Conservation (phyloP, 2,329 filamentous ascomycete genomes). For the Anisogramma anomala region DNA sequence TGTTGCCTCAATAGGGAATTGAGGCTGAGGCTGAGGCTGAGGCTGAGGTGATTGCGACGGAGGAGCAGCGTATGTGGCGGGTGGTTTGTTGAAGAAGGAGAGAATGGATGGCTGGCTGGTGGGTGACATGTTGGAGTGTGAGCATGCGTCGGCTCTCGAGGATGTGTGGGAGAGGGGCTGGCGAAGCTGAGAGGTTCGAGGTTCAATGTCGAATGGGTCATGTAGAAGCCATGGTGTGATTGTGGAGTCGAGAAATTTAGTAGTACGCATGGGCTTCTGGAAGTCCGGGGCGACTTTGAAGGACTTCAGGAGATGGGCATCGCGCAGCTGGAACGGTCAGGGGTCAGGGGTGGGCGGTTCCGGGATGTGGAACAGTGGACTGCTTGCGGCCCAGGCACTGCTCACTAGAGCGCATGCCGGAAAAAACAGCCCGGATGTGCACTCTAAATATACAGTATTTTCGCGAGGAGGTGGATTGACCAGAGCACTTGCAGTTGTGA, state of each 20-base stretch:
- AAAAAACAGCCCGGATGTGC: too few relatives aligned
- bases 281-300: background rate
- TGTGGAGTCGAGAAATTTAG: background rate
- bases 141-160: background rate
- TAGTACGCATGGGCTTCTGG: background rate
- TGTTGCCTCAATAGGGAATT: constrained; percentile 13
- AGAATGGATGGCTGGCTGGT: constrained; percentile 41
- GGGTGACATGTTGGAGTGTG: constrained; percentile 22
- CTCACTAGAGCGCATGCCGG: too few relatives aligned
- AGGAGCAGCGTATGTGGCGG: constrained; percentile 31
- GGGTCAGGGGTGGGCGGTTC: too few relatives aligned
- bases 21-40: constrained; percentile 18
- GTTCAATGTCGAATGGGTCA: too few relatives aligned
- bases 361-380: too few relatives aligned
- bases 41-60: constrained; percentile 22
- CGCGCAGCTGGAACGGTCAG: too few relatives aligned
- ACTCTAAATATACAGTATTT: too few relatives aligned
- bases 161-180: background rate
- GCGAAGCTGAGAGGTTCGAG: too few relatives aligned
- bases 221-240: constrained; percentile 2
- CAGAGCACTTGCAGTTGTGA: too few relatives aligned
- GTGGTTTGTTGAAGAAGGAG: constrained; percentile 44
- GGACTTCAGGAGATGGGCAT: too few relatives aligned
- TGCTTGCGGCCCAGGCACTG: too few relatives aligned
- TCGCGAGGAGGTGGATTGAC: too few relatives aligned